phyloP scores from a whole-genome alignment of 169 alveolate genomes.

The Prorocentrum cordatum region DNA sequence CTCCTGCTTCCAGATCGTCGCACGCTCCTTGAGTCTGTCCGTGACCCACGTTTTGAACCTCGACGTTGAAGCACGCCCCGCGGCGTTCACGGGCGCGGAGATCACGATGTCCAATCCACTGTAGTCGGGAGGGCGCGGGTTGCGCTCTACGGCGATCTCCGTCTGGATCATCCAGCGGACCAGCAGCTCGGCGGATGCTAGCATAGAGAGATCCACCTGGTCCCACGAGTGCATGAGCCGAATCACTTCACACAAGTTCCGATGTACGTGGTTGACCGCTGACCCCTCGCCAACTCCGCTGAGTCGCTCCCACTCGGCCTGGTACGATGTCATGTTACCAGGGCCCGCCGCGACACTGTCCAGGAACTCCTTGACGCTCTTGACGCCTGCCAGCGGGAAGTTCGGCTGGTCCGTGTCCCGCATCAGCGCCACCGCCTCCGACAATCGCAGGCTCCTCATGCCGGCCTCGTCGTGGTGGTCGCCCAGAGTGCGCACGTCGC shows the following conservation, averaged over 20 bases:
- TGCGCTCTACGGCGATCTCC: slow-evolving; percentile 14
- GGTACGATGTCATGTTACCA: too few relatives aligned
- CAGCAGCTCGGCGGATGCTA: neutral
- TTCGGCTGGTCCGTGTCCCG: neutral
- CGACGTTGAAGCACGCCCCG: neutral
- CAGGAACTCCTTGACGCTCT: neutral
- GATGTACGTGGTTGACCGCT: too few relatives aligned
- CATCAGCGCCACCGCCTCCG: neutral
- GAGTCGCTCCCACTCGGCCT: too few relatives aligned
- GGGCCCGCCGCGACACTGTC: neutral
- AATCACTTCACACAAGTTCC: neutral
- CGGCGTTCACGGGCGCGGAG: neutral
- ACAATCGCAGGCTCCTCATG: neutral
- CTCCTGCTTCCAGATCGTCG: too few relatives aligned
- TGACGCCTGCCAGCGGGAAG: neutral
- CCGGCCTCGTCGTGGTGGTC: neutral
- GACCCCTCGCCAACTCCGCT: too few relatives aligned
- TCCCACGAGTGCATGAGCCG: neutral
- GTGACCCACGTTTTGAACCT: too few relatives aligned
- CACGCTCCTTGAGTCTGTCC: too few relatives aligned
- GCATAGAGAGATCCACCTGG: neutral
- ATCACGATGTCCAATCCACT: too few relatives aligned
- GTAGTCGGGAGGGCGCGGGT: too few relatives aligned
- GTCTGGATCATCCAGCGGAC: slow-evolving; percentile 2
- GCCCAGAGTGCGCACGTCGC: neutral